Evolutionary conservation across 176 grass and related monocot species (phyloP), one percentile per base, ranked within the genome.

Genomic region (Alloteropsis semialata): DNA sequence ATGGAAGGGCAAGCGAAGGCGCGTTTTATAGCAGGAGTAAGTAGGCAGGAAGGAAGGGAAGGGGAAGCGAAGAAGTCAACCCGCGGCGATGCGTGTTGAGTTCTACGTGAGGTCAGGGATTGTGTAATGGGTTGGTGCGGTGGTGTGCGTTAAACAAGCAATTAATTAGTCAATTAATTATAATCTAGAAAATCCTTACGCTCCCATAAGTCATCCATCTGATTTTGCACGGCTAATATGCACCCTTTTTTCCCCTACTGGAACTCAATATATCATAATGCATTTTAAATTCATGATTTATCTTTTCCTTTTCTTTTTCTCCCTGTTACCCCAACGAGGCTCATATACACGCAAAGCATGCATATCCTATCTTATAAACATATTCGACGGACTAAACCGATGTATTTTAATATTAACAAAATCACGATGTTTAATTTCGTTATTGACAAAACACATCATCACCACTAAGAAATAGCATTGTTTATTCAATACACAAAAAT

Each of bases 1-100:
- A 76, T 33, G 48, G 56, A 53, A 38, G 48, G 3, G 36, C 29
- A 29, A 41, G 38, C 1, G n/a, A 75, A 55, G 10, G 84, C 66
- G 17, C 14, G 57, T 73, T 87, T 79, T 94, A 77, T 94, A 94
- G 80, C 21, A 8, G n/a, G n/a, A 27, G n/a, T 6, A 10, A 10
- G 14, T 19, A 9, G 6, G 41, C n/a, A 4, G 5, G 5, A 3
- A 4, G 16, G 34, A 6, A 33, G 38, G 46, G 9, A 30, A 68
- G 30, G 19, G 3, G 28, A 69, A 39, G 53, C 38, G 74, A 81
- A 76, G 49, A 78, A 66, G 86, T 87, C 92, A 17, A 79, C 83
- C 83, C 74, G 63, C 82, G 44, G 76, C 77, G 62, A 16, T 50
- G 61, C 77, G 77, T 68, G 78, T 80, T 17, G 30, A 74, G 72